Evolutionary conservation across 768 basidiomycete genomes (phyloP).

Genomic region (Trametes meyenii): DNA sequence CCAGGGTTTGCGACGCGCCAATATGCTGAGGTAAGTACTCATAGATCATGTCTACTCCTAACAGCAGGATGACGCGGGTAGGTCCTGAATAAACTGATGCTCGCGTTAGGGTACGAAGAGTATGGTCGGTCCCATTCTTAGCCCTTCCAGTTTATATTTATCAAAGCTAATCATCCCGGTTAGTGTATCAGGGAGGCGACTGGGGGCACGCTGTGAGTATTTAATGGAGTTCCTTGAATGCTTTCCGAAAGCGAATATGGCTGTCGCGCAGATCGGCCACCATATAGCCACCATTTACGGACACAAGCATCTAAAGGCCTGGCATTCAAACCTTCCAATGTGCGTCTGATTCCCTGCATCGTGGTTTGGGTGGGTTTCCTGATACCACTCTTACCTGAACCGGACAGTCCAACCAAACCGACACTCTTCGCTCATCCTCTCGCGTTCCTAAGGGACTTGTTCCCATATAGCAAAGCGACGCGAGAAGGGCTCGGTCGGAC

Average conservation of each 20-base stretch:
- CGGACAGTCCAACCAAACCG: conserved; percentile 24
- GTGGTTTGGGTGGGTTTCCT: conserved; percentile 15
- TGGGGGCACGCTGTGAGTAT: conserved; percentile 43
- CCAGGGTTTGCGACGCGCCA: conserved; percentile 51
- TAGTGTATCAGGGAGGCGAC: conserved; percentile 52
- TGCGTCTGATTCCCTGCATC: conserved; percentile 25
- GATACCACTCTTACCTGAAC: conserved; percentile 34
- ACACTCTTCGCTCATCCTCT: conserved; percentile 31
- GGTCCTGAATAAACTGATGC: conserved; percentile 28
- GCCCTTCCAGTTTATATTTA: neutral
- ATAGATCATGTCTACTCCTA: no score
- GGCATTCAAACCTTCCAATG: conserved; percentile 37
- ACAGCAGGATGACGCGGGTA: neutral
- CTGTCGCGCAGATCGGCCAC: conserved; percentile 34
- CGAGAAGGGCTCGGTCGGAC: conserved; percentile 35
- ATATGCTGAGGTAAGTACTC: conserved; percentile 52
- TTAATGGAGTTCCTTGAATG: neutral
- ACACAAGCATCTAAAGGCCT: conserved; percentile 35
- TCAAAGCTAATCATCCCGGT: neutral
- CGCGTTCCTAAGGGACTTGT: conserved; percentile 35
- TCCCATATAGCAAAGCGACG: conserved; percentile 30
- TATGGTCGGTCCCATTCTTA: conserved; percentile 22
- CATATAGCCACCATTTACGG: conserved; percentile 32
- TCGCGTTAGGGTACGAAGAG: conserved; percentile 29
- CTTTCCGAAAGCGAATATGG: neutral